Percentiles rank a stretch among this genome's conserved stretches.
Evolutionary conservation across 1,284 basidiomycete species (phyloP).

Genomic region (Mycosarcoma maydis): DNA sequence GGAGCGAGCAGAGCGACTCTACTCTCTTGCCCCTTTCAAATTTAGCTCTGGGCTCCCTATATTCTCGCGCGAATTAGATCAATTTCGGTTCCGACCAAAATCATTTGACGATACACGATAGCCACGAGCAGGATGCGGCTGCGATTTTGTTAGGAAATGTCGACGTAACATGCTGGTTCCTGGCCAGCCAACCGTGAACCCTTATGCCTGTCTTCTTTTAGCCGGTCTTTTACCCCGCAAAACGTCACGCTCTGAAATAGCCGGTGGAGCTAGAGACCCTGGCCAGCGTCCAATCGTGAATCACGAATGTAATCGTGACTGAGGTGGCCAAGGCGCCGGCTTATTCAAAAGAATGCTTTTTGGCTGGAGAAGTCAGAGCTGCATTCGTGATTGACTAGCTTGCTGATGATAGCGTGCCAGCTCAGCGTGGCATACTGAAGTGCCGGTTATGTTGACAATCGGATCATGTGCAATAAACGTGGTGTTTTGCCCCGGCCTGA

Average conservation of each 20-base stretch:
- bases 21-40: slow-evolving; percentile 11
- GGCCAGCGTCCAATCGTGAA: not conserved
- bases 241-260: not conserved
- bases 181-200: no score
- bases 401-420: no score
- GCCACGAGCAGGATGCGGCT: no score
- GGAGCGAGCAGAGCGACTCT: not conserved
- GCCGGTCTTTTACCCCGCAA: slow-evolving; percentile 11
- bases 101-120: no score
- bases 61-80: slow-evolving; percentile 17
- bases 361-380: not conserved
- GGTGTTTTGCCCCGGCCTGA: slow-evolving; percentile 16
- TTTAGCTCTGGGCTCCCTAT: not conserved
- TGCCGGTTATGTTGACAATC: no score
- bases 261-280: slow-evolving; percentile 1
- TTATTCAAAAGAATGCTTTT: slow-evolving; percentile 5
- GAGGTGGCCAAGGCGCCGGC: slow-evolving; percentile 24
- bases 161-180: not conserved
- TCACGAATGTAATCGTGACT: no score
- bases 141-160: no score
- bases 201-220: not conserved
- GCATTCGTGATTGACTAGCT: not conserved
- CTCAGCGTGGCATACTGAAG: no score
- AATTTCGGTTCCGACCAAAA: slow-evolving; percentile 20
- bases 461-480: not conserved